Conservation (phyloP, 805 yeast genomes). For the Nakazawaea wyomingensis region DNA sequence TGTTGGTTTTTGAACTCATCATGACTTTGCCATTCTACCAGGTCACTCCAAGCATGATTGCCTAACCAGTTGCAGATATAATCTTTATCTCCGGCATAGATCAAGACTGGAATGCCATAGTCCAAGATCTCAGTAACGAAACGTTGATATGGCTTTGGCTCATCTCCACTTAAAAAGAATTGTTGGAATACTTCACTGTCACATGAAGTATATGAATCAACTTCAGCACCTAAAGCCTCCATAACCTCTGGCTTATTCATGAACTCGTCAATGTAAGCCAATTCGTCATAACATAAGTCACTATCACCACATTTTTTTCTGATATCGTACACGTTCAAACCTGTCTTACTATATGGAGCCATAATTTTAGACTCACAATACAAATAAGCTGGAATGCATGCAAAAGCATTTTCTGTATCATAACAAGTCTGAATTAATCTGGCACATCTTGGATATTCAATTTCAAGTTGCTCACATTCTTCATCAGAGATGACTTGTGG, state of each 20-base stretch:
- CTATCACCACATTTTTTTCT: slow-evolving; percentile 66
- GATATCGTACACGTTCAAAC: slow-evolving; percentile 88
- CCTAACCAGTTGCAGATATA: slow-evolving; percentile 97
- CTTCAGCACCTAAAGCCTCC: slow-evolving; percentile 87
- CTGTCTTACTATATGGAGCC: slow-evolving; percentile 79
- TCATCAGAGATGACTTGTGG: slow-evolving; percentile 73
- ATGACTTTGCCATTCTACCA: slow-evolving; percentile 60
- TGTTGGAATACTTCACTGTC: slow-evolving; percentile 73
- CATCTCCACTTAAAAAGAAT: slow-evolving; percentile 84
- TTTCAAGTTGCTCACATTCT: slow-evolving; percentile 68
- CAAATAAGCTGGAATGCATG: slow-evolving; percentile 86
- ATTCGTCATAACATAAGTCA: slow-evolving; percentile 71
- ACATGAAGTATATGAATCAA: slow-evolving; percentile 69
- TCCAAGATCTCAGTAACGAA: slow-evolving; percentile 70
- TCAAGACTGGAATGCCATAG: slow-evolving; percentile 69
- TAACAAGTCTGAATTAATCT: slow-evolving; percentile 76
- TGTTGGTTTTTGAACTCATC: slow-evolving; percentile 37
- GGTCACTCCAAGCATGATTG: slow-evolving; percentile 79
- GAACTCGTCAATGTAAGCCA: slow-evolving; percentile 70
- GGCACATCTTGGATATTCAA: slow-evolving; percentile 71
- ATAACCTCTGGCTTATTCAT: slow-evolving; percentile 74
- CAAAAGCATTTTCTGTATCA: slow-evolving; percentile 63
- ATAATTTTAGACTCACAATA: slow-evolving; percentile 84
- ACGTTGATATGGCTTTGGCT: slow-evolving; percentile 84
- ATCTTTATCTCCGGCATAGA: slow-evolving; percentile 95